These are phyloP conservation scores for Coniochaeta pulveracea DNA, from an alignment of 2,329 filamentous ascomycete genomes.

Conservation along the genomic window DNA sequence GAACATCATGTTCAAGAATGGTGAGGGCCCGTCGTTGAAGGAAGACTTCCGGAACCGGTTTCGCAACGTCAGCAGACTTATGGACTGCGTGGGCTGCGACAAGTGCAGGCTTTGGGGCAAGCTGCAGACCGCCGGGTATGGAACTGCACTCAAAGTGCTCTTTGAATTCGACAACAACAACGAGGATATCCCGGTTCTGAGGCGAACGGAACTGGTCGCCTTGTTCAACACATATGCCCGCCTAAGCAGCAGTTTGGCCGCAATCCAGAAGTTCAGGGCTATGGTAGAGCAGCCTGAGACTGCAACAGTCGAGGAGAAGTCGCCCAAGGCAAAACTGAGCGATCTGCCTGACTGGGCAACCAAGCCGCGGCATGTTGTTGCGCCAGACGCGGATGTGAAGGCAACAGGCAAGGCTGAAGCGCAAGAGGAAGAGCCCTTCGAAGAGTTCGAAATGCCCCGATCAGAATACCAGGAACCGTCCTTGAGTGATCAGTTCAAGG, in stretches of 20 bases:
- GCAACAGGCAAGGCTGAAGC: conserved; percentile 27
- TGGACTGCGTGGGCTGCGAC: conserved; percentile 98
- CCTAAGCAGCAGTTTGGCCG: conserved; percentile 68
- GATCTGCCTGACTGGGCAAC: conserved; percentile 24
- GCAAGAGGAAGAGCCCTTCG: conserved; percentile 17
- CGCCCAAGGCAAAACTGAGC: conserved; percentile 13
- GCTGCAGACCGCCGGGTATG: conserved; percentile 88
- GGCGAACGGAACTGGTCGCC: conserved; percentile 86
- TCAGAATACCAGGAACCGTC: conserved; percentile 25
- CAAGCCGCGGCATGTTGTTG: conserved; percentile 30
- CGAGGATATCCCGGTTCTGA: conserved; percentile 47
- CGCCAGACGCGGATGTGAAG: conserved; percentile 25
- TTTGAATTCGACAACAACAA: conserved; percentile 79
- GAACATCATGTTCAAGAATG: conserved; percentile 82
- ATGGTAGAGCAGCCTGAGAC: conserved; percentile 33
- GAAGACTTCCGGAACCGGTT: conserved; percentile 97
- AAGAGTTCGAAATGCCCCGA: conserved; percentile 18
- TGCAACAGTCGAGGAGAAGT: conserved; percentile 12
- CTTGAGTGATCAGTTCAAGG: conserved; percentile 44
- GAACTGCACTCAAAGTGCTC: conserved; percentile 86
- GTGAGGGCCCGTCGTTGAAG: conserved; percentile 67
- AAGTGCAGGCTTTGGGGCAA: conserved; percentile 99
- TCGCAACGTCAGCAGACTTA: conserved; percentile 88
- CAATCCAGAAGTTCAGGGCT: conserved; percentile 59
- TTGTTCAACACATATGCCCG: conserved; percentile 89